Percentiles rank a stretch among this genome's conserved stretches.
phyloP scores from a whole-genome alignment of 192 early-diverging fungal genomes.

The Backusella morwellensis region DNA sequence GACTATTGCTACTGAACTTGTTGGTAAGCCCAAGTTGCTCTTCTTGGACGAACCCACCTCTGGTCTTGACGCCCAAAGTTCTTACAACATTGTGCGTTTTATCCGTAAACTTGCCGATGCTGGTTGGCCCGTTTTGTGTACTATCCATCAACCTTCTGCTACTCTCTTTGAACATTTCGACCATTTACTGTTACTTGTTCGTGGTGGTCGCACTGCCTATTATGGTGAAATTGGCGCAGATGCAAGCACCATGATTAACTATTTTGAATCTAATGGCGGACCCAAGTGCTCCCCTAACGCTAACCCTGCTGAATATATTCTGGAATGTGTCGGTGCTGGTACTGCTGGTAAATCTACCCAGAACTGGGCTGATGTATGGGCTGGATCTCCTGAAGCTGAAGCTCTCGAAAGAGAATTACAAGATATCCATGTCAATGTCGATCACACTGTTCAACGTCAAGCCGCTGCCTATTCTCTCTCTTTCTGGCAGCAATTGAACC shows the following conservation, averaged over 20 bases:
- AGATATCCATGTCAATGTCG: constrained; percentile 33
- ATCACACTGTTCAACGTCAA: constrained; percentile 7
- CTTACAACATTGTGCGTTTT: constrained; percentile 75
- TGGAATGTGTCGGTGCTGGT: constrained; percentile 68
- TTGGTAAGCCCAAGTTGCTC: constrained; percentile 73
- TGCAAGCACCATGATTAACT: constrained; percentile 59
- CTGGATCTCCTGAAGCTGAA: constrained; percentile 50
- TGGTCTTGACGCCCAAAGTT: constrained; percentile 77
- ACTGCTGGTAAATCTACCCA: constrained; percentile 29
- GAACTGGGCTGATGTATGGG: constrained; percentile 80
- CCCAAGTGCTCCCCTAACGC: constrained; percentile 60
- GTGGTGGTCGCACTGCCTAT: constrained; percentile 76
- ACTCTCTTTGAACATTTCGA: constrained; percentile 86
- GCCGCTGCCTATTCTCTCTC: constrained; percentile 18
- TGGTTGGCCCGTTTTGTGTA: constrained; percentile 72
- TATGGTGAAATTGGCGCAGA: constrained; percentile 79
- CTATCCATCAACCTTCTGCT: constrained; percentile 86
- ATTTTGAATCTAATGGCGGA: constrained; percentile 76
- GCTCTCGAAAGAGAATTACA: constrained; percentile 49
- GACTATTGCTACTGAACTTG: constrained; percentile 82
- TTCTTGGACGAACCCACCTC: constrained; percentile 92
- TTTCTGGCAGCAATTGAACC: constrained; percentile 43
- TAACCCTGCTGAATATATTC: constrained; percentile 87
- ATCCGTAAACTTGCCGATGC: constrained; percentile 61
- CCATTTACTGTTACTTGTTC: constrained; percentile 71